phyloP scores from a whole-genome alignment of 176 grass and related monocot species.

The Musa itinerans region DNA sequence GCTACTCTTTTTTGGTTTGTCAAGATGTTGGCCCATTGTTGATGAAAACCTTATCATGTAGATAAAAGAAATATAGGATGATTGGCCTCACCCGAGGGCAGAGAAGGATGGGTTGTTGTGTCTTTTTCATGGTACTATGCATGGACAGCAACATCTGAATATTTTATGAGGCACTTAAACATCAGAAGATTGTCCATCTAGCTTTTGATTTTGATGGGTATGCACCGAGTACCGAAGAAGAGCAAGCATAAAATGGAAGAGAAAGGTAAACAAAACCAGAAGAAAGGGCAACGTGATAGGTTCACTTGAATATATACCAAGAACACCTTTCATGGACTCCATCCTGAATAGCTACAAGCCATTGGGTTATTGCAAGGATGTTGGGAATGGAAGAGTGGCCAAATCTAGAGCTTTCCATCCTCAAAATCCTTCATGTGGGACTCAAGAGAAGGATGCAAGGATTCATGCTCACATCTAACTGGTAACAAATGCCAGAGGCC shows the following conservation, averaged over 20 bases:
- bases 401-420: background rate
- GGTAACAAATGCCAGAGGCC: background rate
- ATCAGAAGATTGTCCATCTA: background rate
- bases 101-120: slow-evolving; percentile 20
- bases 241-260: background rate
- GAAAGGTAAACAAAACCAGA: background rate
- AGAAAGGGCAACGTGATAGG: background rate
- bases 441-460: background rate
- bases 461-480: background rate
- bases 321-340: background rate
- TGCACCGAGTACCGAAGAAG: background rate
- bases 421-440: background rate
- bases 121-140: slow-evolving; percentile 20
- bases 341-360: background rate
- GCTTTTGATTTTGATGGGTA: background rate
- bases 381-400: background rate
- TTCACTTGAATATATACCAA: background rate
- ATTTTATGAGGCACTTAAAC: slow-evolving; percentile 4
- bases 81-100: slow-evolving; percentile 3
- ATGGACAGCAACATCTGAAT: slow-evolving; percentile 12
- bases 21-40: background rate
- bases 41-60: slow-evolving; percentile 16
- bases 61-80: background rate
- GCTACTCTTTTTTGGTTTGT: background rate
- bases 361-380: background rate